Percentiles rank a stretch among this genome's conserved stretches.
These are phyloP conservation scores for Schizosaccharomyces japonicus DNA, from an alignment of 805 yeast genomes.

Conservation along the genomic window DNA sequence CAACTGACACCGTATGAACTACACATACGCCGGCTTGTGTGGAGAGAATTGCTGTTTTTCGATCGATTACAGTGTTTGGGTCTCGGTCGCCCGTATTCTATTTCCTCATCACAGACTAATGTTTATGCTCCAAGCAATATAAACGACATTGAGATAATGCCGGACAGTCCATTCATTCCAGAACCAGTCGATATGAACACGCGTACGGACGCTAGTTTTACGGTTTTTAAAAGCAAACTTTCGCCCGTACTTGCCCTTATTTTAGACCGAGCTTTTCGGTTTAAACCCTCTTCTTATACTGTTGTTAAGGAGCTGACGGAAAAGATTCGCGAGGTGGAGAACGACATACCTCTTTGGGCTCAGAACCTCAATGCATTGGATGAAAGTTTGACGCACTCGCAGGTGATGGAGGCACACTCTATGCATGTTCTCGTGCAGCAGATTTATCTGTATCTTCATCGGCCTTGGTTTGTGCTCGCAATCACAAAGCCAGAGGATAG, in stretches of 20 bases:
- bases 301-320: background rate
- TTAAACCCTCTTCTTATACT: background rate
- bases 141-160: background rate
- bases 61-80: background rate
- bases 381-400: too few species aligned
- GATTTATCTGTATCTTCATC: background rate
- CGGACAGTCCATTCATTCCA: background rate
- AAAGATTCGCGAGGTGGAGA: background rate
- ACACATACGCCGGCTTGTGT: background rate
- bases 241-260: background rate
- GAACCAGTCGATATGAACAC: background rate
- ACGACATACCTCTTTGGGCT: background rate
- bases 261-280: background rate
- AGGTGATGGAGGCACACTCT: background rate
- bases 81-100: background rate
- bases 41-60: background rate
- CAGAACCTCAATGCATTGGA: background rate
- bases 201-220: slow-evolving; percentile 1
- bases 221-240: background rate
- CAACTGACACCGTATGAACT: background rate
- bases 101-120: background rate
- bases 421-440: background rate
- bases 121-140: background rate
- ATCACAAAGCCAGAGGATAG: background rate
- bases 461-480: slow-evolving; percentile 1